Conservation (phyloP, 2,329 filamentous ascomycete genomes). For the Ophiostoma ulmi region DNA sequence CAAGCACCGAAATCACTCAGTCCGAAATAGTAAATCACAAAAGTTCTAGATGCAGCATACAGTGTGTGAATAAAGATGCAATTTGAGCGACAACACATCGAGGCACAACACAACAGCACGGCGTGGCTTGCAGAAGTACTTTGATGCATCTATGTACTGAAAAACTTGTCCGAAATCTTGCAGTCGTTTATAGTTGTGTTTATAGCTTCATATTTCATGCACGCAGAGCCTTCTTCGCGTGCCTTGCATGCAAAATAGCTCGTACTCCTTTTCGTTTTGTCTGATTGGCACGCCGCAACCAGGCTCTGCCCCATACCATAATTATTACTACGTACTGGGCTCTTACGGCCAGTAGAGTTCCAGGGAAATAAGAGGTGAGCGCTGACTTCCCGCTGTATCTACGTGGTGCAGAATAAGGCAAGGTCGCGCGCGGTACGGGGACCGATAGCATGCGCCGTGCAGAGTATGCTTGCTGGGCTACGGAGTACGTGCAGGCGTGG, state of each 20-base stretch:
- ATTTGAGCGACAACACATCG: not conserved
- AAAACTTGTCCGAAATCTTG: not conserved
- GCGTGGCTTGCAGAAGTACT: not conserved
- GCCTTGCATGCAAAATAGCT: not conserved
- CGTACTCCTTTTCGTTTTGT: not conserved
- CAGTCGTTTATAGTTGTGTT: not conserved
- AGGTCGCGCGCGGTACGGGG: conserved; percentile 4
- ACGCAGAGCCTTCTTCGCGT: not conserved
- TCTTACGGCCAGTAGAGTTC: not conserved
- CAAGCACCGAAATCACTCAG: not conserved
- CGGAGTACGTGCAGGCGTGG: not conserved
- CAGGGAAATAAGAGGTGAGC: not conserved
- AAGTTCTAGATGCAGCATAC: not conserved
- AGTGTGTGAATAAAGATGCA: not conserved
- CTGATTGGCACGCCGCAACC: not conserved
- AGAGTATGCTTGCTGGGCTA: not conserved
- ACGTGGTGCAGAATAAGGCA: not conserved
- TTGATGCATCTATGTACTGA: not conserved
- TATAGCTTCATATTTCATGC: not conserved
- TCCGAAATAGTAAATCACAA: not conserved
- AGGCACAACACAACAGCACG: not conserved
- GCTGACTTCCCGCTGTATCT: not conserved
- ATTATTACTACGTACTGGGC: not conserved
- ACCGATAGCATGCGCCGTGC: not conserved
- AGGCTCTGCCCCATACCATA: not conserved